Base-by-base conservation (phyloP, 83 land plant genomes). In the Picea abies region DNA sequence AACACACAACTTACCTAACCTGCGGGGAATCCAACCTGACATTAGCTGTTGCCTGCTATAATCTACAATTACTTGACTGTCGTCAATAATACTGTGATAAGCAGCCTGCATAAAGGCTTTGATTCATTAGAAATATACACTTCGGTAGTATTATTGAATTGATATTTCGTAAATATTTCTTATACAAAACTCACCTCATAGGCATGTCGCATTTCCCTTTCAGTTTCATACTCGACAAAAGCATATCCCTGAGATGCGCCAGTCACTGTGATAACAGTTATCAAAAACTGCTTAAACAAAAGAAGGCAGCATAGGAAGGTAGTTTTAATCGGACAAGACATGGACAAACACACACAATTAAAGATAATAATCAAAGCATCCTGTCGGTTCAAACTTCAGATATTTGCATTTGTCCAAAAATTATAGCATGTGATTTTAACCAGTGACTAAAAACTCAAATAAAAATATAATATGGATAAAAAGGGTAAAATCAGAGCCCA, bases 1-100 rank as follows among this genome's bases (percentile, higher is more conserved):
- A 12, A 20, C 20, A 47, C 20, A 26, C 79, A 22, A 85, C 90
- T 84, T 26, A 96, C 98, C 99, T 81, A 97, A 87, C 78, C 99
- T 88, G 63, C 99, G 91, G 7, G 99, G 99, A 79, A 97, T 97
- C 99, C 99, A 97, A 14, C 99, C 99, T 61, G 94, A 91, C 99
- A 97, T 97, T 72, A 97, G 84, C 79, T 93, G 97, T 76, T 97
- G 99, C 52, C 99, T 90, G 66, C 91, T 94, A 70, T 94, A 97
- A 90, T 97, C 99, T 71, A 97, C 98, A 76, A 96, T 89, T 63
- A 97, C 86, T 82, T 90, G 92, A 87, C 71, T 82, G 63, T 92
- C 96, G 89, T 97, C 96, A 82, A 97, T 91, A 12, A 81, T 79
- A 23, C 88, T 81, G 79, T 93, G 93, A 76, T 97, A 96, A 58